Base-by-base conservation (phyloP, 441 rosid species). In the Arabidopsis lyrata region DNA sequence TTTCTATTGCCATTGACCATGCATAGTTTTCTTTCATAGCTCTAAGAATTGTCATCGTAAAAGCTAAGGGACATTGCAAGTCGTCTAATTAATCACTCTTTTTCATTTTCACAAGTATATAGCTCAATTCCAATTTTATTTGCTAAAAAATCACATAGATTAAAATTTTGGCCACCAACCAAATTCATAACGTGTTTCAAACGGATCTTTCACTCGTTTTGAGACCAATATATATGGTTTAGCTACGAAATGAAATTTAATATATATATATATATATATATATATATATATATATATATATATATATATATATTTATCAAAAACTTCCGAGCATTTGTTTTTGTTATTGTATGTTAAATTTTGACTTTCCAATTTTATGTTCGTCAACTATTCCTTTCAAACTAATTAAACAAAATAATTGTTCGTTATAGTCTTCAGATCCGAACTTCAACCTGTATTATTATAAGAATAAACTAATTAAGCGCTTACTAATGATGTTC, bases 321-420 rank as follows among this genome's bases (percentile, higher is more conserved):
- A 58, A 34, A 20, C 49, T 34, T 63, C 13, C 11, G 16, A 62
- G 11, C 44, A 18, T 29, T 39, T 29, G 4, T 29, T 14, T 13
- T 49, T 12, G 50, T 20, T 36, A 57, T 27, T 13, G n/a, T 49
- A 12, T 32, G 48, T 57, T 14, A 29, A 31, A 27, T 20, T 66
- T 58, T 57, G 72, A 66, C 27, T 16, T 74, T 38, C 16, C 22
- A 10, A 3, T 73, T 48, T 44, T 8, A 8, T 65, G 13, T 49
- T 47, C 16, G 53, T 66, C 61, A 29, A 57, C 2, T 73, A 58
- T 74, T 74, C 66, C 35, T 56, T 74, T 58, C 72, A 66, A 29
- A 66, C 53, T 74, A 18, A 65, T 35, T 3, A 2, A 8, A n/a
- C 49, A 5, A 14, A 16, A 72, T 20, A 42, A 53, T 63, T 53